Conservation (phyloP, 371 early-diverging fungal genomes). For the Entomophthora muscae region DNA sequence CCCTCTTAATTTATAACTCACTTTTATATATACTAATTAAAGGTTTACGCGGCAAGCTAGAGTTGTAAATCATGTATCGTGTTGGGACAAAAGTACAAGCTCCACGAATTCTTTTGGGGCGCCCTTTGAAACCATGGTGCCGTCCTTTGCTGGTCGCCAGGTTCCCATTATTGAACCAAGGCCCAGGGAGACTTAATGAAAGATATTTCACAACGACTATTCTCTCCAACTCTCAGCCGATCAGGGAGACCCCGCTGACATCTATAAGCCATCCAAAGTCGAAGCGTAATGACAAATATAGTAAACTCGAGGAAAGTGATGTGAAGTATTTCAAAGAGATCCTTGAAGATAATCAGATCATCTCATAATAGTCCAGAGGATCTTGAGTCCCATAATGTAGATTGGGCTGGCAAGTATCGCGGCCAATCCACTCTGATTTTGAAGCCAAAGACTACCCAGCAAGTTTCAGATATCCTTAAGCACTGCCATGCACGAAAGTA, state of each 20-base stretch:
- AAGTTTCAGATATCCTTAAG: constrained; percentile 66
- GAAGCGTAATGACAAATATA: background rate
- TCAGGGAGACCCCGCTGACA: background rate
- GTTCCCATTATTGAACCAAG: too few species aligned
- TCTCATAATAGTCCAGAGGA: constrained; percentile 28
- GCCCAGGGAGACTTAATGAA: too few species aligned
- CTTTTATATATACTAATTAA: too few species aligned
- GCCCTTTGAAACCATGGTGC: too few species aligned
- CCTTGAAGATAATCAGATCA: background rate
- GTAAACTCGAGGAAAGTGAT: background rate
- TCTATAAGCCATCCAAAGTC: background rate
- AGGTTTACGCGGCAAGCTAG: too few species aligned
- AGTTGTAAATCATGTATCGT: too few species aligned
- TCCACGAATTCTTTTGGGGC: too few species aligned
- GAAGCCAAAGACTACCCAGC: constrained; percentile 66
- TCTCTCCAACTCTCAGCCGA: too few species aligned
- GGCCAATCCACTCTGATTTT: constrained; percentile 69
- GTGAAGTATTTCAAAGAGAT: background rate
- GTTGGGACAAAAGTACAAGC: too few species aligned
- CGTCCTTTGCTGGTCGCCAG: too few species aligned
- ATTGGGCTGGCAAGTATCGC: constrained; percentile 87
- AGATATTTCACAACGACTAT: too few species aligned
- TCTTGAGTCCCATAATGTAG: constrained; percentile 47
- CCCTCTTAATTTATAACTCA: too few species aligned
- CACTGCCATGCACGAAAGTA: constrained; percentile 71